Conservation (phyloP, 176 grass and related monocot genomes). For the Calamus simplicifolius region DNA sequence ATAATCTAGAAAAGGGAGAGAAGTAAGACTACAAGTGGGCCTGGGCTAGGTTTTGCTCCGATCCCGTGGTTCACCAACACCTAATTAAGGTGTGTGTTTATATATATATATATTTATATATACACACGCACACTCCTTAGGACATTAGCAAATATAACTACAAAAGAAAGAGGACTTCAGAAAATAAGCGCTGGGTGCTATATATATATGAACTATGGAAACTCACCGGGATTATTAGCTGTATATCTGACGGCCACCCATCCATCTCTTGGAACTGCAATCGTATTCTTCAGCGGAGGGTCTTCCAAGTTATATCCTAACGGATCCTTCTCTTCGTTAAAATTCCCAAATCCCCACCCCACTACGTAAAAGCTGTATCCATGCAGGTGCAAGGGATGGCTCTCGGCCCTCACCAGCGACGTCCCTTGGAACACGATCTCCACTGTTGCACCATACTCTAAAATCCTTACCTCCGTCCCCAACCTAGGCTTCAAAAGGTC, state of each 20-base stretch:
- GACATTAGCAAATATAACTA: no score
- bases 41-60: no score
- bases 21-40: no score
- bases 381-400: conserved; percentile 67
- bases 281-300: conserved; percentile 28
- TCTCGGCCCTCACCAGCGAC: conserved; percentile 33
- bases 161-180: no score
- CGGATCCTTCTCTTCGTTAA: conserved; percentile 29
- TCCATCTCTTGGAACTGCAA: conserved; percentile 28
- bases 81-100: no score
- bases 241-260: conserved; percentile 37
- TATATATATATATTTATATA: no score
- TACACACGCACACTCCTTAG: no score
- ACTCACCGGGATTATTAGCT: conserved; percentile 41
- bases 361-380: conserved; percentile 49
- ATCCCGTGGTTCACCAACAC: no score
- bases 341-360: conserved; percentile 41
- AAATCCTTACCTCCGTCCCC: conserved; percentile 33
- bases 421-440: conserved; percentile 65
- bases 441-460: conserved; percentile 26
- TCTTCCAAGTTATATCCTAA: conserved; percentile 44
- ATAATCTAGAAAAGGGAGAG: no score
- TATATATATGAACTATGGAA: not conserved
- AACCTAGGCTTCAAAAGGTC: conserved; percentile 10
- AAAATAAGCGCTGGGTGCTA: no score